Conservation (phyloP, 768 basidiomycete genomes). For the Boletus bicolor region DNA sequence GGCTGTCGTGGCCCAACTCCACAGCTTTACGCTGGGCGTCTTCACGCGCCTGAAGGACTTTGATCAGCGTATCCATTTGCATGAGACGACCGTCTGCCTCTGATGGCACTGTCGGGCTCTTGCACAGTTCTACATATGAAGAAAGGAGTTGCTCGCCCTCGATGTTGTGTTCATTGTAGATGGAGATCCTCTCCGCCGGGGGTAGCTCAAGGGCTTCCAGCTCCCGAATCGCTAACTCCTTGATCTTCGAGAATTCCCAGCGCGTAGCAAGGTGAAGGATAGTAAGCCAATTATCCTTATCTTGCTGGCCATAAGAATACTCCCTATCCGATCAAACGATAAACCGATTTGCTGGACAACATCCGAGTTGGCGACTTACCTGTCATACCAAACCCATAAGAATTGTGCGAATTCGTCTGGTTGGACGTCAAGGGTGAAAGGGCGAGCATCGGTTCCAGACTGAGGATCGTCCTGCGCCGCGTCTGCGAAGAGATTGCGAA, state of each 20-base stretch:
- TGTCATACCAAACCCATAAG: conserved; percentile 59
- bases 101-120: conserved; percentile 48
- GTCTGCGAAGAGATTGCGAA: conserved; percentile 34
- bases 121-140: conserved; percentile 51
- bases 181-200: conserved; percentile 50
- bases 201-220: conserved; percentile 46
- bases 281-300: conserved; percentile 47
- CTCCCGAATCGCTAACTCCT: conserved; percentile 50
- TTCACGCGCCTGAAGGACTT: conserved; percentile 55
- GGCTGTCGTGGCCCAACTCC: conserved; percentile 27
- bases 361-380: conserved; percentile 29
- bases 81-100: conserved; percentile 53
- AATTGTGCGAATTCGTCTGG: conserved; percentile 48
- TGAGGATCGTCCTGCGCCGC: conserved; percentile 32
- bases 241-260: conserved; percentile 57
- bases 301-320: conserved; percentile 51
- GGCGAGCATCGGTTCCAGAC: conserved; percentile 33
- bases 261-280: conserved; percentile 53
- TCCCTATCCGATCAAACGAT: conserved; percentile 34
- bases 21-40: conserved; percentile 37
- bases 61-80: conserved; percentile 52
- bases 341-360: neutral
- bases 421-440: conserved; percentile 43
- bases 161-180: conserved; percentile 54
- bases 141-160: conserved; percentile 49